Base-by-base conservation (phyloP, 2,329 filamentous ascomycete genomes). In the Sordariomycetes sp. region DNA sequence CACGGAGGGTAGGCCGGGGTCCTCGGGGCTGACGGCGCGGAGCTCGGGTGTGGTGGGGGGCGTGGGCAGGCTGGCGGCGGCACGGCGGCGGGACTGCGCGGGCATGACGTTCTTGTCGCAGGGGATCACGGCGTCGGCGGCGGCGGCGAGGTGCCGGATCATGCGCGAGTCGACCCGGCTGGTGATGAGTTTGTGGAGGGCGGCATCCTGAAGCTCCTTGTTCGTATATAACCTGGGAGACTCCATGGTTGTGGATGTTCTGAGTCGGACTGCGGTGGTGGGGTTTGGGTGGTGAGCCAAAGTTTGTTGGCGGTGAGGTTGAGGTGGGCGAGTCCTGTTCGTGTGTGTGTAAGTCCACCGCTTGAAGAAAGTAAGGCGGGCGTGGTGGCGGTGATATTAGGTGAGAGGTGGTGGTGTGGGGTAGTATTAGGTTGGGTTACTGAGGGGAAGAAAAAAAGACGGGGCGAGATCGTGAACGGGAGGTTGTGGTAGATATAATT, bases 161-260 rank as follows among this genome's bases (percentile, higher is more conserved):
- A 94, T 94, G 58, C 87, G 80, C 65, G 79, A 79, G 68, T 80
- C 85, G 62, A 94, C 89, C 11, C 86, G 86, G 65, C 82, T 81
- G 73, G 87, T 89, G 75, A 94, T 82, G 70, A 94, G 93, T 67
- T 88, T 82, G 67, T 92, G 88, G 63, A 94, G 79, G 55, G 89
- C 89, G 58, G 80, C 80, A 70, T 86, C 82, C 77, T 91, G 91
- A 68, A 84, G 79, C 72, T 83, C 78, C 61, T 72, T 73, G 68
- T 73, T 70, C 68, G 71, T 71, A 66, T 82, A 25, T 54, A 60
- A 43, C 35, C 52, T 48, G 7, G 48, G 32, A 10, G 58, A 40
- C 24, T 60, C 48, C 60, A 61, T 61, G 43, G 46, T 54, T 3
- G 10, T 37, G n/a, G n/a, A 35, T 43, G 37, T 50, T n/a, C n/a